Base-by-base conservation (phyloP, 306 rosid species). In the Dryas alaskensis region DNA sequence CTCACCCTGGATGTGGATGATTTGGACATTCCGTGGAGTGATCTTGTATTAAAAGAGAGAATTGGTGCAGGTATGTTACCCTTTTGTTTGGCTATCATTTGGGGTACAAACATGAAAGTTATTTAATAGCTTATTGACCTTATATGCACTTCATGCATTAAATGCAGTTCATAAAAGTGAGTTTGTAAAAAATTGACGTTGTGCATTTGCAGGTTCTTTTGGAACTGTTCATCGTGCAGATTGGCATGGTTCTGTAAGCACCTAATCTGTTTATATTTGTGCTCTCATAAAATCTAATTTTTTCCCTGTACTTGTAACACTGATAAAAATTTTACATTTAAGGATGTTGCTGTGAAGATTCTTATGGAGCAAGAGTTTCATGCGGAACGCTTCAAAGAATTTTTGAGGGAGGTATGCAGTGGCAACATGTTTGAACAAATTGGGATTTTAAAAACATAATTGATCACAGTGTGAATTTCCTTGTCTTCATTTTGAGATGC, bases 141-240 rank as follows among this genome's bases (percentile, higher is more conserved):
- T 74, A 62, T 62, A 14, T 72, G 43, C 48, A 65, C 8, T 73
- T 79, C 73, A 76, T 79, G 74, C 51, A 58, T 70, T 70, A 60
- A 73, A 61, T 70, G 72, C 77, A 70, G 13, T 82, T 79, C 16
- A 60, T 58, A 43, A 54, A 47, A 40, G 63, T 55, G 0, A 61
- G 69, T 44, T 50, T 8, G 58, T 67, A 55, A 65, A 77, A 52
- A 70, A 55, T 68, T 65, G 50, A 13, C 49, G 55, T 66, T 72
- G 47, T 88, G 39, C 81, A 67, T 82, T 89, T 88, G 76, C 92
- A 92, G 99, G 97, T 86, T 92, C 98, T 64, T 95, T 95, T 78
- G 99, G 98, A 79, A 95, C 93, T 76, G 99, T 95, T 52, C 98
- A 90, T 85, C 96, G 89, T n/a, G 99, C 98, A 58, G 99, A 95